These are phyloP conservation scores for Talaromyces sp. DNA, from an alignment of 2,329 filamentous ascomycete species.

Conservation along the genomic window DNA sequence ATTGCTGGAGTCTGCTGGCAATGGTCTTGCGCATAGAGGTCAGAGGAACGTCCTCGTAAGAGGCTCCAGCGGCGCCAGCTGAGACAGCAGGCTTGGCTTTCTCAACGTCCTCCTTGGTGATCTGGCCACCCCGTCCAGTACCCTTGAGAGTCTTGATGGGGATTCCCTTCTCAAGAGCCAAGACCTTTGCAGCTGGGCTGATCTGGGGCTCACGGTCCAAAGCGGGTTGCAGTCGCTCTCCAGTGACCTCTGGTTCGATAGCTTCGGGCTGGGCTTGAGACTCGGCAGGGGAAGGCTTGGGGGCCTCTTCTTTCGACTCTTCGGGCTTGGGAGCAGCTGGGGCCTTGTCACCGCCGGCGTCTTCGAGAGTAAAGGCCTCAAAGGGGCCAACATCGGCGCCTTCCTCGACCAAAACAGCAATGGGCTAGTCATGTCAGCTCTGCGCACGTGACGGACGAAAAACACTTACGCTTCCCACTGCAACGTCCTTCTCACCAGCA, in stretches of 20 bases:
- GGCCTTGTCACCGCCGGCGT: slow-evolving; percentile 79
- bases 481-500: slow-evolving; percentile 85
- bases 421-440: slow-evolving; percentile 60
- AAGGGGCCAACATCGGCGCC: slow-evolving; percentile 82
- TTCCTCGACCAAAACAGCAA: slow-evolving; percentile 91
- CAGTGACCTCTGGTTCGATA: slow-evolving; percentile 66
- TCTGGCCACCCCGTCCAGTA: slow-evolving; percentile 74
- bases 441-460: background rate
- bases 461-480: slow-evolving; percentile 83
- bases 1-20: slow-evolving; percentile 82
- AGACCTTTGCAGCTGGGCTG: slow-evolving; percentile 67
- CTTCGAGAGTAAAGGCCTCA: slow-evolving; percentile 78
- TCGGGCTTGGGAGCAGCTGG: slow-evolving; percentile 59
- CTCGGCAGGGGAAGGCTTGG: slow-evolving; percentile 49
- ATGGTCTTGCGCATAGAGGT: slow-evolving; percentile 98
- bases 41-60: slow-evolving; percentile 78
- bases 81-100: slow-evolving; percentile 62
- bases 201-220: slow-evolving; percentile 77
- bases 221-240: slow-evolving; percentile 73
- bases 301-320: slow-evolving; percentile 45
- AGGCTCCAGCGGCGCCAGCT: slow-evolving; percentile 52
- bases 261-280: slow-evolving; percentile 29
- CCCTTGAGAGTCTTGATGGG: slow-evolving; percentile 76
- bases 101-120: slow-evolving; percentile 90
- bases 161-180: slow-evolving; percentile 81